Conservation (phyloP, 2,329 filamentous ascomycete species). For the Simplicillium sp. region DNA sequence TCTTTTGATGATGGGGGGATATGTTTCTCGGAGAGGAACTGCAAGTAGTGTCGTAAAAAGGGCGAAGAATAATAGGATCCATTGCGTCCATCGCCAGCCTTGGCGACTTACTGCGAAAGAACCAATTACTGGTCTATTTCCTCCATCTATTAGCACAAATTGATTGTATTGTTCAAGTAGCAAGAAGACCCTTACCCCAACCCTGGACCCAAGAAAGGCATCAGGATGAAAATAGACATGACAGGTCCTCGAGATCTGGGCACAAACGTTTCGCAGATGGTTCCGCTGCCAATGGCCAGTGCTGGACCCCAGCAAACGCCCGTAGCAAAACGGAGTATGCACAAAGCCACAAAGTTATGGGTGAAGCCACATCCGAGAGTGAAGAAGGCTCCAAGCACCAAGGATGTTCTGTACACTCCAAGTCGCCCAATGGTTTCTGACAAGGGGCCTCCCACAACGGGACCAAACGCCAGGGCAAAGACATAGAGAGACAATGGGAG, state of each 20-base stretch:
- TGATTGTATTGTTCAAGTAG: too few species aligned
- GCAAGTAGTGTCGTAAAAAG: conserved; percentile 2
- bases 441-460: conserved; percentile 69
- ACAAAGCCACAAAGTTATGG: conserved; percentile 56
- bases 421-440: conserved; percentile 58
- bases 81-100: conserved; percentile 14
- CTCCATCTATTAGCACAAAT: too few species aligned
- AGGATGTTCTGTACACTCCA: conserved; percentile 60
- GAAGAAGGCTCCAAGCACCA: conserved; percentile 56
- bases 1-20: conserved; percentile 6
- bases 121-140: conserved; percentile 7
- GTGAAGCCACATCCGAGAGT: conserved; percentile 54
- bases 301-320: conserved; percentile 64
- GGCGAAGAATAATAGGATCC: conserved; percentile 11
- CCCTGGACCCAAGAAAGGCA: conserved; percentile 9
- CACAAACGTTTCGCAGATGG: conserved; percentile 48
- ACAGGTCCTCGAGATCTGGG: conserved; percentile 3
- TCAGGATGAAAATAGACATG: conserved; percentile 6
- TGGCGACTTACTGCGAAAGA: conserved; percentile 5
- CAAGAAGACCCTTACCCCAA: conserved; percentile 4
- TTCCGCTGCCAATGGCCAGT: conserved; percentile 66
- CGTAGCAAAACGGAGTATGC: conserved; percentile 58
- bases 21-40: conserved; percentile 5
- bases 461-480: conserved; percentile 65
- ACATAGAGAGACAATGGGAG: conserved; percentile 55